A percentile compares a stretch with the other conserved stretches of the same genome.
phyloP scores from a whole-genome alignment of 768 basidiomycete species.

The Leucocoprinus leucothites region DNA sequence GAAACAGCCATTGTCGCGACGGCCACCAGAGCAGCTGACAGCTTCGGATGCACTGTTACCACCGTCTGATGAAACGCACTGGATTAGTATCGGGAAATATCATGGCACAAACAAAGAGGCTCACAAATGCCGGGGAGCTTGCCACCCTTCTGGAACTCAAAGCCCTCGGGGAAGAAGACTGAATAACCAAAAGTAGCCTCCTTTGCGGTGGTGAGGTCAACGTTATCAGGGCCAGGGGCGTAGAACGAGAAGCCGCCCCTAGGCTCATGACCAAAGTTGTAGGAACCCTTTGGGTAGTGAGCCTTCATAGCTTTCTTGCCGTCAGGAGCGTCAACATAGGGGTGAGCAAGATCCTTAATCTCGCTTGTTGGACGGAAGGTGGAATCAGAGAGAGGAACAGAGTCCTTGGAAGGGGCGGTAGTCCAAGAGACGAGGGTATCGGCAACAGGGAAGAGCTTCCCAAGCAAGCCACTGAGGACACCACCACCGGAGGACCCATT shows the following conservation, averaged over 20 bases:
- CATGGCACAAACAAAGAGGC: conserved; percentile 23
- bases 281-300: conserved; percentile 55
- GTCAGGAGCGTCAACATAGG: conserved; percentile 43
- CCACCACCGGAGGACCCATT: conserved; percentile 9
- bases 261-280: conserved; percentile 42
- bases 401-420: conserved; percentile 29
- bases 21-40: conserved; percentile 61
- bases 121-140: conserved; percentile 72
- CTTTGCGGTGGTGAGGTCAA: conserved; percentile 58
- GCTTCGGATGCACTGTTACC: conserved; percentile 48
- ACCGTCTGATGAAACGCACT: conserved; percentile 49
- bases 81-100: no score
- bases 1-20: conserved; percentile 55
- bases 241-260: conserved; percentile 72
- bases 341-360: conserved; percentile 34
- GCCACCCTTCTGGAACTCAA: conserved; percentile 65
- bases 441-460: conserved; percentile 41
- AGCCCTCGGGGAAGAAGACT: conserved; percentile 59
- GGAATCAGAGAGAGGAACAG: conserved; percentile 39
- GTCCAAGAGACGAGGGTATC: conserved; percentile 38
- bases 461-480: conserved; percentile 18
- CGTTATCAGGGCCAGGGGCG: conserved; percentile 49
- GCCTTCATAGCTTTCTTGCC: conserved; percentile 52
- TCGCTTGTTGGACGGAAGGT: conserved; percentile 42
- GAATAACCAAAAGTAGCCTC: conserved; percentile 65